Evolutionary conservation across 2,329 filamentous ascomycete species (phyloP), one percentile per base, ranked within the genome.

Genomic region (Penicillium italicum): DNA sequence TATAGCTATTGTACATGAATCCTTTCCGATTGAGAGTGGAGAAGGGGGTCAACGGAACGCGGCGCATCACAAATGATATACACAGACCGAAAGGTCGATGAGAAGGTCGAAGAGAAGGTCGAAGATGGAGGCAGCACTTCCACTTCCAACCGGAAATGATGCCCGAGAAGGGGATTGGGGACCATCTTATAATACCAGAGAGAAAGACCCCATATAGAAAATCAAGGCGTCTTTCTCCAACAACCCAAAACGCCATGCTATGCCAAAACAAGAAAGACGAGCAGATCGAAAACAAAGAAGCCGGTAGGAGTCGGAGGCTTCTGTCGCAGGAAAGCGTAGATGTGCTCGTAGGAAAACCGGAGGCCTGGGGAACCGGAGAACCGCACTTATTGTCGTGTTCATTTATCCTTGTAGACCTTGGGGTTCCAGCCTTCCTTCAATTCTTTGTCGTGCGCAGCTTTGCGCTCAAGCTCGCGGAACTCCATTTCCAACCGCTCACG

Each of bases 401-500:
- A 89, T 81, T 85, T 82, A 73, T 95, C 90, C 79, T 95, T 95
- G 77, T 94, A 97, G 56, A 97, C 80, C 80, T 96, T 97, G 56
- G 93, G 94, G 73, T 92, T 95, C 86, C 91, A 97, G 0, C 93
- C 94, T 61, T 91, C 87, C 71, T 88, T 85, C 51, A 88, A 68
- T 74, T 96, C 91, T 53, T 87, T 86, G 69, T 96, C 91, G 67
- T 85, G 80, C 64, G 86, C 85, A 14, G 83, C 82, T 71, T 87
- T 85, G 71, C 90, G 87, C 67, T 85, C 80, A 57, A 86, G 83
- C 56, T 89, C 85, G 62, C 86, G 82, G 38, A 94, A 79, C 76
- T 99, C 93, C 67, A 88, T 82, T 79, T 97, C 93, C 77, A 99
- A 88, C 62, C 94, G 82, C 77, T 99, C 93, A 67, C 93, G 85